Base-by-base conservation (phyloP, 768 basidiomycete species). In the Rhizopogon vinicolor region DNA sequence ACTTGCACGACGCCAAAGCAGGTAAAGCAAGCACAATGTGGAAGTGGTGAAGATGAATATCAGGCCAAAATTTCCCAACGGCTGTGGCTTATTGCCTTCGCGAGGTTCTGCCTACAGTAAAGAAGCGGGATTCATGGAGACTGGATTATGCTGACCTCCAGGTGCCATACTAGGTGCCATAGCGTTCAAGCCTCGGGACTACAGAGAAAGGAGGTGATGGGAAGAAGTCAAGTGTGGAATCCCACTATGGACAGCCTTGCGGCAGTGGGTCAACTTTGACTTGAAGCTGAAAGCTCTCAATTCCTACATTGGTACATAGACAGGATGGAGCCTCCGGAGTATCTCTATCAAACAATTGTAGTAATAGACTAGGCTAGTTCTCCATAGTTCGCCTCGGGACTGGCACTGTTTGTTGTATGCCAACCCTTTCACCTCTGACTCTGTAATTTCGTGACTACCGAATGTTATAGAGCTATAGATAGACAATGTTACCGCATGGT, bases 1-100 rank as follows among this genome's bases (percentile, higher is more conserved):
- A 56, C 81, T 77, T 13, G 85, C 82, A 13, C 83, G 72, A 54
- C 83, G 74, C 85, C 84, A 88, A 0, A 89, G 69, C 22, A 89
- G 59, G 62, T 86, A 87, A 8, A 89, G 62, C 3, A 73, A 64
- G 57, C 82, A 83, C 1, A 84, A 65, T 3, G 79, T 79, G 63
- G 81, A 85, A 5, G 77, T 78, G 19, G 83, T 86, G 55, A 82
- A 72, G 10, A 88, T 72, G 54, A 84, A 69, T 3, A 87, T 69
- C 56, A 83, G 51, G 19, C 78, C 70, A 58, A 78, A 71, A 60
- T 77, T 82, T 22, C 84, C 85, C 51, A 87, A 72, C 14, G 87
- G 87, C 58, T 87, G 77, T 9, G 85, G 85, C 62, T 82, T 85
- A 9, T 77, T 80, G 9, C 81, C 77, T 43, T 74, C 72, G 31